Evolutionary conservation across 2,329 filamentous ascomycete genomes (phyloP).

Genomic region (Alternaria alternata): DNA sequence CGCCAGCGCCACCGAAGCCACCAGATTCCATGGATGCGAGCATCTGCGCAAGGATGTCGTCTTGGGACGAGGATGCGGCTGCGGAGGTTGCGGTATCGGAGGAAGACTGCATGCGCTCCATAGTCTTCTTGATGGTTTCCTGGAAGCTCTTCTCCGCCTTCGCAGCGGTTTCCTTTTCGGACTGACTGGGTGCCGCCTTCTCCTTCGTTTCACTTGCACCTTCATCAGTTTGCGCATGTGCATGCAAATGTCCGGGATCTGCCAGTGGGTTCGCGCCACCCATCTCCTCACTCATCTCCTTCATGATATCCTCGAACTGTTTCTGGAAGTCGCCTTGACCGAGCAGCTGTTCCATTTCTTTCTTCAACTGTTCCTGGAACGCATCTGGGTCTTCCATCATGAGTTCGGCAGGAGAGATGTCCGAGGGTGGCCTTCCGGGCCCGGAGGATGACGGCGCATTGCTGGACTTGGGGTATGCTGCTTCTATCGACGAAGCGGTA

Average conservation of each 20-base stretch:
- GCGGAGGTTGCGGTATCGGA: slow-evolving; percentile 83
- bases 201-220: slow-evolving; percentile 18
- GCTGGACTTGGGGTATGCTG: slow-evolving; percentile 41
- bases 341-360: slow-evolving; percentile 85
- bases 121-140: slow-evolving; percentile 90
- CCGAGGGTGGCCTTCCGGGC: slow-evolving; percentile 48
- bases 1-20: slow-evolving; percentile 60
- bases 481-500: slow-evolving; percentile 34
- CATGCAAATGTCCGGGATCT: slow-evolving; percentile 22
- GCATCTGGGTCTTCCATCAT: slow-evolving; percentile 64
- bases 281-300: slow-evolving; percentile 65
- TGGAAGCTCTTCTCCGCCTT: slow-evolving; percentile 77
- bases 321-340: slow-evolving; percentile 77
- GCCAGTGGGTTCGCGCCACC: slow-evolving; percentile 32
- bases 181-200: slow-evolving; percentile 16
- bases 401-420: slow-evolving; percentile 40
- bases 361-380: slow-evolving; percentile 86
- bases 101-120: slow-evolving; percentile 94
- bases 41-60: slow-evolving; percentile 91
- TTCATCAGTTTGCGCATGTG: slow-evolving; percentile 34
- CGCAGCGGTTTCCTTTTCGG: slow-evolving; percentile 29
- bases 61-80: slow-evolving; percentile 65
- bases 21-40: slow-evolving; percentile 84
- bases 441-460: slow-evolving; percentile 51
- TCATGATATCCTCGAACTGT: slow-evolving; percentile 80